These are phyloP conservation scores for Camelina hispida DNA, from an alignment of 345 rosid species.

Conservation along the genomic window DNA sequence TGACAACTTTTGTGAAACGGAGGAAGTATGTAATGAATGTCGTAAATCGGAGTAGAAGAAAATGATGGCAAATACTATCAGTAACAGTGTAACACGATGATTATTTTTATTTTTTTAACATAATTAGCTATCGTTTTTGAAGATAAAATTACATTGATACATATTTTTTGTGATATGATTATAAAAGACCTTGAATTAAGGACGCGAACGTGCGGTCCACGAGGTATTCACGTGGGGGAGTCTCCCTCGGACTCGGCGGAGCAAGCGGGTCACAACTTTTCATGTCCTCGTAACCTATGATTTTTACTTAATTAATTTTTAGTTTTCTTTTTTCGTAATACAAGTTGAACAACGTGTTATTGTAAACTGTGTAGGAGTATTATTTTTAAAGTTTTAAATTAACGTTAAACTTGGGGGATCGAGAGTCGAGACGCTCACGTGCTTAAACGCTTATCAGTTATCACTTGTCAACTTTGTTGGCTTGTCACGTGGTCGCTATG, in stretches of 20 bases:
- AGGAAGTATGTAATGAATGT: background rate
- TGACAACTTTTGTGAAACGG: too few species aligned
- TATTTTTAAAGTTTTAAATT: background rate
- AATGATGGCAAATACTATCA: background rate
- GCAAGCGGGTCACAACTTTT: constrained; percentile 46
- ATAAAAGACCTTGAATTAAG: constrained; percentile 40
- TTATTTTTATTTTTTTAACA: background rate
- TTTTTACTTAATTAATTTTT: constrained; percentile 6
- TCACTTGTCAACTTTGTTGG: constrained; percentile 19
- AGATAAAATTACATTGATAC: background rate
- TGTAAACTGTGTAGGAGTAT: background rate
- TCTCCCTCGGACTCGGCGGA: constrained; percentile 49
- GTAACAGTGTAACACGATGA: background rate
- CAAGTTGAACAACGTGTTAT: constrained; percentile 34
- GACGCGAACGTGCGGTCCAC: constrained; percentile 54
- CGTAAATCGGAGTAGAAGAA: background rate
- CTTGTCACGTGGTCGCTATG: constrained; percentile 8
- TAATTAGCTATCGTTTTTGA: background rate
- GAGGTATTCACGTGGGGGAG: constrained; percentile 58
- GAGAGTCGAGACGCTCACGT: constrained; percentile 40
- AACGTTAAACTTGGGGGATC: background rate
- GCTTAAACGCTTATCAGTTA: constrained; percentile 19
- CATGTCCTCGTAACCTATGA: constrained; percentile 41
- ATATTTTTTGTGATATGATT: background rate
- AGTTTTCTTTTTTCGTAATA: background rate